Evolutionary conservation across 495 filamentous ascomycete species (phyloP).

Genomic region (Aspergillus carlsbadensis): DNA sequence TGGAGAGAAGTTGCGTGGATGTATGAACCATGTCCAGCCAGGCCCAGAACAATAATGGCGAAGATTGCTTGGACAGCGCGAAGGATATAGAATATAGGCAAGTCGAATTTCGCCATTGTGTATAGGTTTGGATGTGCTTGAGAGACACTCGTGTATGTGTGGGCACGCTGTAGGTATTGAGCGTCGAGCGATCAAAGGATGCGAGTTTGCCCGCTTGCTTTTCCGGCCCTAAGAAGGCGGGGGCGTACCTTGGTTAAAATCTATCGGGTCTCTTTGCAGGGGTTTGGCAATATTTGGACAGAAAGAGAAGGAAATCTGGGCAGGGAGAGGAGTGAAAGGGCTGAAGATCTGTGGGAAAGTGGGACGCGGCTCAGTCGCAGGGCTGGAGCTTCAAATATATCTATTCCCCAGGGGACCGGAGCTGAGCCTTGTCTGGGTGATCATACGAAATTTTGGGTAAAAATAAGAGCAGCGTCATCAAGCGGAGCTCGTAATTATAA

Average conservation of each 20-base stretch:
- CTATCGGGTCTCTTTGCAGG: too few relatives aligned
- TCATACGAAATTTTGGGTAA: slow-evolving; percentile 1
- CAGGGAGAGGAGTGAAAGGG: background rate
- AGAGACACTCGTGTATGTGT: background rate
- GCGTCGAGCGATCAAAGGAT: too few relatives aligned
- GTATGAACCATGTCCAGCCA: slow-evolving; percentile 67
- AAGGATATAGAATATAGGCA: slow-evolving; percentile 56
- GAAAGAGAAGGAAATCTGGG: background rate
- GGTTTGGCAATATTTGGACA: too few relatives aligned
- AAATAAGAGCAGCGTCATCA: slow-evolving; percentile 1
- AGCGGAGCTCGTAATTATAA: slow-evolving; percentile 1
- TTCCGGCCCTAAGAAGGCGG: too few relatives aligned
- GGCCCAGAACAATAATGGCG: slow-evolving; percentile 66
- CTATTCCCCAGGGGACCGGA: background rate
- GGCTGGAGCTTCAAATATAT: slow-evolving; percentile 15
- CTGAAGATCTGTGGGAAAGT: background rate
- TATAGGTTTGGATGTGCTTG: background rate
- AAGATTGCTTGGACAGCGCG: slow-evolving; percentile 65
- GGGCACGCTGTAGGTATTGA: too few relatives aligned
- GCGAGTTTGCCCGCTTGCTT: too few relatives aligned
- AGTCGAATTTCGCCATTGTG: slow-evolving; percentile 11
- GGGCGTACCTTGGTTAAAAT: too few relatives aligned
- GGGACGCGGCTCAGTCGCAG: slow-evolving; percentile 1
- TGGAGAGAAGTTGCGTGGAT: background rate
- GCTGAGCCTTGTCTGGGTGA: too few relatives aligned